phyloP scores from a whole-genome alignment of 2,329 filamentous ascomycete genomes.

The Pestalotiopsis sp. region DNA sequence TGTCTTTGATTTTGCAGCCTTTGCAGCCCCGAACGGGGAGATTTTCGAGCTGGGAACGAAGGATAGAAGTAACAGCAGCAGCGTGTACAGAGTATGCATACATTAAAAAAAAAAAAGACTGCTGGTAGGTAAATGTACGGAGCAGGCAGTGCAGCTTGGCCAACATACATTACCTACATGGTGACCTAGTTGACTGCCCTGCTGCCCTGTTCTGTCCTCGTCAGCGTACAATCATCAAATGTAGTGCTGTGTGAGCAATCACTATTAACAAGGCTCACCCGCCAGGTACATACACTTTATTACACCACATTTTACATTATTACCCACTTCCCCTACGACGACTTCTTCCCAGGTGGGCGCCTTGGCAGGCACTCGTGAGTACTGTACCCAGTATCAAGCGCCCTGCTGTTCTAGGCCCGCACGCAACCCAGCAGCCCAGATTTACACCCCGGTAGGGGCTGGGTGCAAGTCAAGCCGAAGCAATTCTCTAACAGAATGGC shows the following conservation, averaged over 20 bases:
- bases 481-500: conserved; percentile 35
- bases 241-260: background rate
- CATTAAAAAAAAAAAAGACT: too few relatives aligned
- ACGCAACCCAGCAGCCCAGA: background rate
- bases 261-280: background rate
- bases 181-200: background rate
- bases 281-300: background rate
- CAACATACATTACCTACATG: too few relatives aligned
- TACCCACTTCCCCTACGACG: background rate
- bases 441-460: conserved; percentile 21
- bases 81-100: too few relatives aligned
- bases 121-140: too few relatives aligned
- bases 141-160: too few relatives aligned
- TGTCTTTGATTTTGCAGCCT: background rate
- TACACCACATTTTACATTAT: background rate
- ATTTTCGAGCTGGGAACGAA: background rate
- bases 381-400: background rate
- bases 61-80: background rate
- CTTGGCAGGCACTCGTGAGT: conserved; percentile 7
- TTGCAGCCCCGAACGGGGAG: background rate
- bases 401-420: background rate
- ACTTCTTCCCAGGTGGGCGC: background rate
- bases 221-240: background rate
- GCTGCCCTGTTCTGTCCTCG: background rate
- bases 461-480: conserved; percentile 39